Base-by-base conservation (phyloP, 768 basidiomycete species). In the Mycena filopes region DNA sequence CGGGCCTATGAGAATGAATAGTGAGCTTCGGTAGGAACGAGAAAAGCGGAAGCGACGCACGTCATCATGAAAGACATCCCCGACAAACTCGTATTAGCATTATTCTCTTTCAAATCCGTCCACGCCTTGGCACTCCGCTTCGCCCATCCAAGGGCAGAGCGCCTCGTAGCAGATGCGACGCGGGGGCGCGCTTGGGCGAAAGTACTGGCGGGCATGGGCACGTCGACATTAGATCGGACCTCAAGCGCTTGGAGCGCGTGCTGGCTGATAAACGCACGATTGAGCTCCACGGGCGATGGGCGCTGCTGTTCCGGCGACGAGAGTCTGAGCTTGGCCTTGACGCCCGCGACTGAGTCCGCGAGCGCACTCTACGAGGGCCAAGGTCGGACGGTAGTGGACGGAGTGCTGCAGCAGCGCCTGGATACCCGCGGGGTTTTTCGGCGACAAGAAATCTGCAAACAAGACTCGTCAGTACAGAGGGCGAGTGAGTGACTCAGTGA, bases 351-450 rank as follows among this genome's bases (percentile, higher is more conserved):
- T 85, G 83, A 0, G 88, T 92, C 16, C 91, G 84, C 1, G 89
- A 90, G 38, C 90, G 85, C 47, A 83, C 73, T 20, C 89, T 87
- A 53, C 82, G 87, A 26, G 84, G 83, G 8, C 87, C 86, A 21
- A 92, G 82, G 53, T 93, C 91, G 0, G 87, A 88, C 0, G 93
- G 88, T n/a, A 94, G 84, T 7, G 91, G 38, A 91, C 79, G 1
- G 92, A 93, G 54, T 92, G 87, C 56, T 91, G 85, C 1, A 94
- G 79, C 59, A 94, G 78, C 0, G 91, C 91, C 68, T 86, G 85
- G 88, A 94, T 93, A 10, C 84, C 88, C 7, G 82, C 79, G 5
- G 85, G 86, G 68, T 91, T 82, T 4, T 77, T 75, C 4, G 92
- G 92, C 29, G 91, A 91, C 48, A 89, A 78, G 75, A 93, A 94